These are phyloP conservation scores for Harringtonia aguacate DNA, from an alignment of 2,329 filamentous ascomycete species.

Conservation along the genomic window DNA sequence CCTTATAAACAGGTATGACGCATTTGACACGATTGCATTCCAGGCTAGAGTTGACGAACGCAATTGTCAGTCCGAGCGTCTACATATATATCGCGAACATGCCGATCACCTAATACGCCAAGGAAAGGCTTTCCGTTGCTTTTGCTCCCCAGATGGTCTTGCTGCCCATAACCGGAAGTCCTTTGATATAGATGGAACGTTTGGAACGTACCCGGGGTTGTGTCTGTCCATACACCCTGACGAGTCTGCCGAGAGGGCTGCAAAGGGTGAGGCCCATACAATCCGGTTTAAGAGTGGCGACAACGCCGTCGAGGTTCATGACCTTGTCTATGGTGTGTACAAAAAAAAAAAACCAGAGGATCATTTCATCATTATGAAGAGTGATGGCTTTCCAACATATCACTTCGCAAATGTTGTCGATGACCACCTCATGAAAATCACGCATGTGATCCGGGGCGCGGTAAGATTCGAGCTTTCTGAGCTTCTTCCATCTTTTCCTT, in stretches of 20 bases:
- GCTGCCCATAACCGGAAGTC: conserved; percentile 54
- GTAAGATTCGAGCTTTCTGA: conserved; percentile 27
- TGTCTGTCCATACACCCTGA: conserved; percentile 57
- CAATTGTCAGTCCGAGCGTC: conserved; percentile 61
- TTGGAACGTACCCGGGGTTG: conserved; percentile 45
- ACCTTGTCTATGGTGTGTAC: conserved; percentile 69
- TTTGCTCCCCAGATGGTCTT: conserved; percentile 68
- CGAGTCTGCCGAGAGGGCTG: conserved; percentile 61
- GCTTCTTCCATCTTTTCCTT: conserved; percentile 5
- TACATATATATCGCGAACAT: conserved; percentile 60
- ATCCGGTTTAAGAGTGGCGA: conserved; percentile 63
- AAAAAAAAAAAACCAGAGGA: conserved; percentile 48
- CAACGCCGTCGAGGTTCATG: conserved; percentile 53
- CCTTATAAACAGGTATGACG: conserved; percentile 68
- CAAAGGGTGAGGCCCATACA: conserved; percentile 59
- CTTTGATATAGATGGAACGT: conserved; percentile 37
- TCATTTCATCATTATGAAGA: conserved; percentile 84
- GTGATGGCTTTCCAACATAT: conserved; percentile 88
- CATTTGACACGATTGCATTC: not conserved
- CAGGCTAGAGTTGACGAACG: too few relatives aligned
- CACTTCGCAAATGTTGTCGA: conserved; percentile 97
- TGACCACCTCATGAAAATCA: conserved; percentile 91
- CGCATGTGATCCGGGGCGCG: conserved; percentile 84
- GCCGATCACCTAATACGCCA: conserved; percentile 56
- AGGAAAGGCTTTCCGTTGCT: conserved; percentile 82